Percentiles rank a stretch among this genome's conserved stretches.
phyloP scores from a whole-genome alignment of 1,284 basidiomycete species.

The Sutorius eximius region DNA sequence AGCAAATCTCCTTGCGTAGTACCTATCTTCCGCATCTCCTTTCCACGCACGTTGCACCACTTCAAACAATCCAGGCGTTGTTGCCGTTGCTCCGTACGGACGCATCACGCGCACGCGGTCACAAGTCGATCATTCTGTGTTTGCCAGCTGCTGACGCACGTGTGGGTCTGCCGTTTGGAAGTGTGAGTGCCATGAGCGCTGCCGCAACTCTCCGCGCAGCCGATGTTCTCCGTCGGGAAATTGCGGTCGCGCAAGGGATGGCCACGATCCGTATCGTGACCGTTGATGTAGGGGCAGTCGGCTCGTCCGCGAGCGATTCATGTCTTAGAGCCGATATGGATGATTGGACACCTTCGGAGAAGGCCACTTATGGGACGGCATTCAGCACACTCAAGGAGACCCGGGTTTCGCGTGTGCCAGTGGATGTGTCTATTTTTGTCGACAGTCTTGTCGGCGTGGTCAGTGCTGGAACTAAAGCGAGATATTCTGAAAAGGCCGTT shows the following conservation, averaged over 20 bases:
- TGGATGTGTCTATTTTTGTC: slow-evolving; percentile 58
- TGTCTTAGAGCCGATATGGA: slow-evolving; percentile 41
- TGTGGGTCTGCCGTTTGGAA: slow-evolving; percentile 68
- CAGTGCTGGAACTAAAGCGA: slow-evolving; percentile 46
- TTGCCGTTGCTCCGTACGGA: slow-evolving; percentile 70
- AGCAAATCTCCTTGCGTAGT: slow-evolving; percentile 63
- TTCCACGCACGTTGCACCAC: slow-evolving; percentile 70
- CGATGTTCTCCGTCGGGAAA: slow-evolving; percentile 71
- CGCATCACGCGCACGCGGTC: slow-evolving; percentile 50
- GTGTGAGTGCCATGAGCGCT: slow-evolving; percentile 64
- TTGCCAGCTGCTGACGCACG: slow-evolving; percentile 66
- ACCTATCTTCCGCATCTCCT: slow-evolving; percentile 68
- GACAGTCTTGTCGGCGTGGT: slow-evolving; percentile 56
- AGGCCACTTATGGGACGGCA: slow-evolving; percentile 64
- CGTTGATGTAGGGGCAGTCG: slow-evolving; percentile 43
- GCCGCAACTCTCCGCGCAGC: slow-evolving; percentile 66
- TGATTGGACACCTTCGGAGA: slow-evolving; percentile 70
- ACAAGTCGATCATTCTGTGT: slow-evolving; percentile 68
- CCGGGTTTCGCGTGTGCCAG: slow-evolving; percentile 48
- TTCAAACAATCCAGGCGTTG: slow-evolving; percentile 73
- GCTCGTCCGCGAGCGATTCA: slow-evolving; percentile 7
- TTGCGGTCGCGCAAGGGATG: slow-evolving; percentile 52
- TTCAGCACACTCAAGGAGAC: slow-evolving; percentile 53
- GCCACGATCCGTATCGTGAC: slow-evolving; percentile 66
- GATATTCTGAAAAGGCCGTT: slow-evolving; percentile 36